These are phyloP conservation scores for Bassia scoparia DNA, from an alignment of 148 eudicot species.

Conservation along the genomic window DNA sequence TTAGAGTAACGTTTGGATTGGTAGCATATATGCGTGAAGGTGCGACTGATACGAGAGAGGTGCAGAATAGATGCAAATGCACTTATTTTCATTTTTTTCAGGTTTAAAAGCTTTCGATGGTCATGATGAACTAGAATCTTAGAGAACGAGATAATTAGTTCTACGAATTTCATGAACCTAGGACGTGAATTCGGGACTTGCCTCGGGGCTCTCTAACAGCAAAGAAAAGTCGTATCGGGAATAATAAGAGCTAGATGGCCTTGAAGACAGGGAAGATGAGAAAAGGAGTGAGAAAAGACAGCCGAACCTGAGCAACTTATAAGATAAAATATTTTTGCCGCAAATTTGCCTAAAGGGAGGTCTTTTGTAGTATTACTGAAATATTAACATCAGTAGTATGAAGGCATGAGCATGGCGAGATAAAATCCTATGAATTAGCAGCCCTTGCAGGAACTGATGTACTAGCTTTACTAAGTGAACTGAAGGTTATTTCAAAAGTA, in stretches of 20 bases:
- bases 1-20: too few species aligned
- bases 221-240: background rate
- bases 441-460: constrained; percentile 1
- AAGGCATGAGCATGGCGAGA: constrained; percentile 9
- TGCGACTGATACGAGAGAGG: constrained; percentile 6
- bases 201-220: too few species aligned
- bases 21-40: constrained; percentile 7
- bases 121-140: too few species aligned
- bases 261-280: background rate
- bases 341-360: constrained; percentile 8
- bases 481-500: constrained; percentile 20
- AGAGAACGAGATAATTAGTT: too few species aligned
- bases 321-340: background rate
- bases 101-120: background rate
- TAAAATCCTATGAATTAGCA: constrained; percentile 27
- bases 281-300: background rate
- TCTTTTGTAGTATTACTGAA: background rate
- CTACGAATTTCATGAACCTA: too few species aligned
- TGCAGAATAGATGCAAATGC: constrained; percentile 18
- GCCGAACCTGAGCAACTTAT: background rate
- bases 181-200: too few species aligned
- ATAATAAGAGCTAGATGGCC: background rate
- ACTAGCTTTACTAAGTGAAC: constrained; percentile 2
- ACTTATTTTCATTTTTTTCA: background rate
- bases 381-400: background rate